phyloP scores from a whole-genome alignment of 2,329 filamentous ascomycete species.

The Coleophoma crateriformis region DNA sequence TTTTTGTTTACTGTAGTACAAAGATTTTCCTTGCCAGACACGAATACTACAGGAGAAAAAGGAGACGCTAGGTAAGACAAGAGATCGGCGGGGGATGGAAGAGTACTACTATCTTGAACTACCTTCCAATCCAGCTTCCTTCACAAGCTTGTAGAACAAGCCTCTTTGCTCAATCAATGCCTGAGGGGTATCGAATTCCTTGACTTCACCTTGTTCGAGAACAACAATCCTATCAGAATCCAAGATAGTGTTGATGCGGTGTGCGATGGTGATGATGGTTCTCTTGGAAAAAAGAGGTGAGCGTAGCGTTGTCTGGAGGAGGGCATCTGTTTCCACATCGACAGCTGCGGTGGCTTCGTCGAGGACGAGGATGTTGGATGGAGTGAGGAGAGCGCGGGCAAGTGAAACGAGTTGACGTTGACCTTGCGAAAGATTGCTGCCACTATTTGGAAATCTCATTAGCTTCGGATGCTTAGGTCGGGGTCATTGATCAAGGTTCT shows the following conservation, averaged over 20 bases:
- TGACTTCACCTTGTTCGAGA: constrained; percentile 82
- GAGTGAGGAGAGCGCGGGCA: constrained; percentile 87
- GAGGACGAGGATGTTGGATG: constrained; percentile 93
- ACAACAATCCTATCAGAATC: constrained; percentile 87
- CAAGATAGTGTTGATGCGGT: constrained; percentile 96
- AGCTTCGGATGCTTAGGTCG: background rate
- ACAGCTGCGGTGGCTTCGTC: constrained; percentile 89
- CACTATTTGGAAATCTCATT: constrained; percentile 35
- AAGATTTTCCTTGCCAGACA: too few species aligned
- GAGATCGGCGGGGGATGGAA: too few species aligned
- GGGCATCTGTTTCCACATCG: constrained; percentile 62
- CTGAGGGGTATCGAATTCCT: constrained; percentile 85
- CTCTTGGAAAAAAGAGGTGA: constrained; percentile 74
- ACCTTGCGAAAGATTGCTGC: constrained; percentile 91
- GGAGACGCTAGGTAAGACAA: too few species aligned
- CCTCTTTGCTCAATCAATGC: constrained; percentile 72
- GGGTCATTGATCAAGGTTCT: background rate
- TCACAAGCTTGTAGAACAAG: constrained; percentile 84
- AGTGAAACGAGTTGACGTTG: constrained; percentile 92
- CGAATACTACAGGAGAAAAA: too few species aligned
- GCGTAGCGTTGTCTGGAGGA: constrained; percentile 59
- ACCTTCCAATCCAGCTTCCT: constrained; percentile 70
- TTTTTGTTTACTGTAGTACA: too few species aligned
- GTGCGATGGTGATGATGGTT: constrained; percentile 97
- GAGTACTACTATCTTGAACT: background rate